Base-by-base conservation (phyloP, 495 filamentous ascomycete genomes). In the Penicillium manginii region DNA sequence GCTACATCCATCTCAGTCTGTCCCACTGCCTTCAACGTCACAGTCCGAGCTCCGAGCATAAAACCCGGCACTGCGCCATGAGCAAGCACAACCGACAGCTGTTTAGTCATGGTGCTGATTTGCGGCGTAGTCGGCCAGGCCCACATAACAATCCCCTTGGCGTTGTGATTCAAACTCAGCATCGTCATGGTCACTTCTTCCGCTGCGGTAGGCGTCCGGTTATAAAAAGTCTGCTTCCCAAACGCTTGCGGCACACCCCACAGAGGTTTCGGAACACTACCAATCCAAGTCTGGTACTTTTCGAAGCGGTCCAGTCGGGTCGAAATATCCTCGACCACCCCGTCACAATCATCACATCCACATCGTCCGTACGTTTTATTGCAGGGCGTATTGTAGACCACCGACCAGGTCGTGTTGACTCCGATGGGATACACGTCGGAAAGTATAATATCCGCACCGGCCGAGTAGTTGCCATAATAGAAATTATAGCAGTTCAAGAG, bases 401-500 rank as follows among this genome's bases (percentile, higher is more conserved):
- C 62, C 2, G 71, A 76, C 68, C 70, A 80, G 31, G 59, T 66
- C 2, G 71, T 70, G 57, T 89, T 88, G 49, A 83, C 81, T 4
- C 77, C 83, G 56, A 90, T 79, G 0, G 88, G 87, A 63, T 91
- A 91, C 0, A 82, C 78, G 61, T 90, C 87, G 14, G 79, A 77
- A 71, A 90, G 83, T 43, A 91, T 69, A 58, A 90, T 86, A 62
- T 91, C 86, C 1, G 84, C 84, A 11, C 83, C 83, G 4, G 75
- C 59, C 0, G 80, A 68, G 71, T 91, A 90, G 4, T 82, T 65
- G n/a, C 62, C 66, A 65, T 86, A 91, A 65, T 87, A 81, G 71
- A 87, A 91, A 65, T 90, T 84, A 39, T 82, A 78, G 79, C 88
- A 91, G 71, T 90, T 90, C 26, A 91, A 77, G 1, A 81, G 82